These are phyloP conservation scores for Picochlorum sp. DNA, from an alignment of 139 green algal genomes.

Conservation along the genomic window DNA sequence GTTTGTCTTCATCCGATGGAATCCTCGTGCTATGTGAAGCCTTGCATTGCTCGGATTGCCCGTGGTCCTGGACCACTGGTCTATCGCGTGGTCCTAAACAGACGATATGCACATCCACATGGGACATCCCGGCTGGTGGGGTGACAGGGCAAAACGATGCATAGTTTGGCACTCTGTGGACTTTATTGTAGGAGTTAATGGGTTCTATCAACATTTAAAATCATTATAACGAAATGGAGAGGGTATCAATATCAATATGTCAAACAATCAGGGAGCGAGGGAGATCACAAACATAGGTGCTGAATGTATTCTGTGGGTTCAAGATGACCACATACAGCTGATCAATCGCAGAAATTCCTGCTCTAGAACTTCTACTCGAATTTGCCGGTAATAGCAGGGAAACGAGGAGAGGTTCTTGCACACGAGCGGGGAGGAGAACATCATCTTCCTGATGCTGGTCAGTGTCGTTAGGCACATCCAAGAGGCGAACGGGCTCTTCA, in stretches of 20 bases:
- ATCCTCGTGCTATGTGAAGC: too few relatives aligned
- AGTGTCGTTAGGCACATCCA: not conserved
- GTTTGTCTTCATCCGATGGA: too few relatives aligned
- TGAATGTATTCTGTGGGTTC: slow-evolving; percentile 27
- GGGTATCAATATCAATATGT: not conserved
- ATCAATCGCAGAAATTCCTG: slow-evolving; percentile 23
- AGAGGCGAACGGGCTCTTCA: not conserved
- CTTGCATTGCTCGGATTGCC: too few relatives aligned
- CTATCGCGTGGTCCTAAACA: too few relatives aligned
- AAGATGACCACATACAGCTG: slow-evolving; percentile 42
- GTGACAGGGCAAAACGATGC: too few relatives aligned
- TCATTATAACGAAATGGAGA: not conserved
- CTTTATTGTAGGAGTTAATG: not conserved
- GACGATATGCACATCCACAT: too few relatives aligned
- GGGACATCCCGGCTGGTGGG: too few relatives aligned
- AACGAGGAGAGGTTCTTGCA: slow-evolving; percentile 14
- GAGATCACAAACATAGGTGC: slow-evolving; percentile 29
- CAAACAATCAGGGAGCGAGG: slow-evolving; percentile 29
- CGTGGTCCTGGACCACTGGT: too few relatives aligned
- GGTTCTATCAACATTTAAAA: slow-evolving; percentile 2
- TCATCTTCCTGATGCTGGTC: not conserved
- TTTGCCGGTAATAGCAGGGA: slow-evolving; percentile 40
- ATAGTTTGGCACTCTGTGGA: too few relatives aligned
- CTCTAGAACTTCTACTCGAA: slow-evolving; percentile 10
- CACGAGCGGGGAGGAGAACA: not conserved